These are phyloP conservation scores for Teunomyces aglyptinius DNA, from an alignment of 805 yeast genomes.

Conservation along the genomic window DNA sequence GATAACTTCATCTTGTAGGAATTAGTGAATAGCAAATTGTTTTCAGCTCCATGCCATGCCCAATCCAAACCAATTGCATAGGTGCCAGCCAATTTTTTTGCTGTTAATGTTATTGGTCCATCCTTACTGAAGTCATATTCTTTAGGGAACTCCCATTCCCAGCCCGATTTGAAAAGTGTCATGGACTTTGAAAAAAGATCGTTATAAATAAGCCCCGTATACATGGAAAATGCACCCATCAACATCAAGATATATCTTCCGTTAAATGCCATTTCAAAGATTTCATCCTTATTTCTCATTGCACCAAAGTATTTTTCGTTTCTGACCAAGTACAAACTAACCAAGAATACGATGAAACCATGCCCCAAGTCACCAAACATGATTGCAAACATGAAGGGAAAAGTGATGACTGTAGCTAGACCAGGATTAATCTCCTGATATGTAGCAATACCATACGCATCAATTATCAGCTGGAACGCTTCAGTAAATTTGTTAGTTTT, in stretches of 20 bases:
- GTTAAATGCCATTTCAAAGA: constrained; percentile 91
- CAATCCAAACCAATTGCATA: constrained; percentile 88
- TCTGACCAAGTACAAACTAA: constrained; percentile 67
- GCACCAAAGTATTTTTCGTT: constrained; percentile 70
- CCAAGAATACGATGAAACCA: constrained; percentile 77
- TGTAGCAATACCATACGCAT: constrained; percentile 91
- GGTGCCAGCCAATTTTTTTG: constrained; percentile 57
- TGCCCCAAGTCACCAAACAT: constrained; percentile 99
- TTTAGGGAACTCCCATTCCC: constrained; percentile 78
- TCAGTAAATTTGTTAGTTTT: constrained; percentile 91
- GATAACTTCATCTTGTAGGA: constrained; percentile 98
- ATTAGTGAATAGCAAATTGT: constrained; percentile 83
- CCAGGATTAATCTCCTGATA: constrained; percentile 97
- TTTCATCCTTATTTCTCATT: constrained; percentile 75
- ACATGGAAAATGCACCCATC: constrained; percentile 95
- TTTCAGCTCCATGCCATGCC: constrained; percentile 97
- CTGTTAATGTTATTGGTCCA: constrained; percentile 47
- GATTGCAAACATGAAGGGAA: constrained; percentile 97
- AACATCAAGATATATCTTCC: constrained; percentile 89
- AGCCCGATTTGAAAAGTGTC: constrained; percentile 84
- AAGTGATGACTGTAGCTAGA: constrained; percentile 88
- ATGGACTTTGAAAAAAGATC: constrained; percentile 90
- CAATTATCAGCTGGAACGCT: constrained; percentile 91
- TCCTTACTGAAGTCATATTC: constrained; percentile 63
- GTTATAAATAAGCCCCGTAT: constrained; percentile 91